phyloP scores from a whole-genome alignment of 805 yeast genomes.

The Metschnikowia continentalis region DNA sequence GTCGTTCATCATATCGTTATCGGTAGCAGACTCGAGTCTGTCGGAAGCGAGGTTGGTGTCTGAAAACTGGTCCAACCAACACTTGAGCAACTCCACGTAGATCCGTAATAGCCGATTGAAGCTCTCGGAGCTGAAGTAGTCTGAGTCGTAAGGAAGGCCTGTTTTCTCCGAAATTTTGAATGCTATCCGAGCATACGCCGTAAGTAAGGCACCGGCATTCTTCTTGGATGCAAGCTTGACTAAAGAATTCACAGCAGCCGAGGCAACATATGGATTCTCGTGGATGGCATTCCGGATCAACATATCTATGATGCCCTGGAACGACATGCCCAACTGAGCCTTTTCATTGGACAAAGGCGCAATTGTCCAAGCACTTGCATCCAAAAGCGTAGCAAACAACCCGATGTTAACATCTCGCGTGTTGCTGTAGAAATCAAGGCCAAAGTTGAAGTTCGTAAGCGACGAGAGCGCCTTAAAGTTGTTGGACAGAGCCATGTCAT shows the following conservation, averaged over 20 bases:
- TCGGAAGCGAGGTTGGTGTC: slow-evolving; percentile 25
- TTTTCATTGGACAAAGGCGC: slow-evolving; percentile 26
- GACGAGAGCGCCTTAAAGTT: slow-evolving; percentile 34
- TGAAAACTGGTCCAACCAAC: slow-evolving; percentile 72
- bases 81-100: slow-evolving; percentile 72
- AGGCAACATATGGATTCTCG: slow-evolving; percentile 54
- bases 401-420: slow-evolving; percentile 46
- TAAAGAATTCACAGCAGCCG: slow-evolving; percentile 60
- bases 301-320: slow-evolving; percentile 66
- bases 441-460: slow-evolving; percentile 37
- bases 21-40: slow-evolving; percentile 21
- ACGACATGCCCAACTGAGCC: slow-evolving; percentile 47
- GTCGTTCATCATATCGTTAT: slow-evolving; percentile 33
- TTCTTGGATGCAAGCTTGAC: slow-evolving; percentile 61
- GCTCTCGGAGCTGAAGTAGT: slow-evolving; percentile 57
- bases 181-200: slow-evolving; percentile 73
- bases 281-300: slow-evolving; percentile 76
- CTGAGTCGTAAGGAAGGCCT: slow-evolving; percentile 48
- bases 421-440: slow-evolving; percentile 33
- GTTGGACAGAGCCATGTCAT: slow-evolving; percentile 10
- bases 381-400: slow-evolving; percentile 64
- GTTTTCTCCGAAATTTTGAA: slow-evolving; percentile 77
- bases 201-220: slow-evolving; percentile 66
- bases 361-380: slow-evolving; percentile 65
- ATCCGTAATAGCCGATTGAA: slow-evolving; percentile 58